phyloP scores from a whole-genome alignment of 2,329 filamentous ascomycete species.

The Penicillium sp. region DNA sequence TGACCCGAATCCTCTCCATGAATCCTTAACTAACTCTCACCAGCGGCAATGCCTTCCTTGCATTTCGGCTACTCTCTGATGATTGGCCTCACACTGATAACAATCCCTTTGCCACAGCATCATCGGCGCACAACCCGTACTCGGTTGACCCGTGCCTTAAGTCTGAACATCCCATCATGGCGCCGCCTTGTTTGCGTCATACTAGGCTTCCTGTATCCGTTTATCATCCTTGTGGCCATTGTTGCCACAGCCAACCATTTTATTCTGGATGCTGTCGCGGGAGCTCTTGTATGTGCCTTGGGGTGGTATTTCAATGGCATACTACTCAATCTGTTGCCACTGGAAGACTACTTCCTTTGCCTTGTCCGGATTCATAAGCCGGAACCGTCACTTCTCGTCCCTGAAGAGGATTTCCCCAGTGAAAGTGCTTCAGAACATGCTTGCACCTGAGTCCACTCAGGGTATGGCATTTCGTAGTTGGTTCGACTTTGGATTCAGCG shows the following conservation, averaged over 20 bases:
- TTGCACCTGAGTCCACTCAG: not conserved
- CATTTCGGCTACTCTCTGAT: constrained; percentile 74
- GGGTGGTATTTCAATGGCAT: constrained; percentile 58
- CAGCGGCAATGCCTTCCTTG: constrained; percentile 70
- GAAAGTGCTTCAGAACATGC: constrained; percentile 8
- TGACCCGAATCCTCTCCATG: not conserved
- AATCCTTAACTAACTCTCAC: not conserved
- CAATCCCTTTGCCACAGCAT: constrained; percentile 59
- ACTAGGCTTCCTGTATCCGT: constrained; percentile 62
- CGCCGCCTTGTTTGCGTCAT: constrained; percentile 50
- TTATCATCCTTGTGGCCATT: constrained; percentile 64
- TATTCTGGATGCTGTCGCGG: constrained; percentile 68
- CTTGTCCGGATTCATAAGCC: constrained; percentile 65
- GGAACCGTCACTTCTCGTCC: constrained; percentile 22
- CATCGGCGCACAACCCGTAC: constrained; percentile 44
- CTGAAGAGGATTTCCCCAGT: constrained; percentile 5
- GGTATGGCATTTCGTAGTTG: not conserved
- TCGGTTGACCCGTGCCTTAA: constrained; percentile 34
- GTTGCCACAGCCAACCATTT: constrained; percentile 71
- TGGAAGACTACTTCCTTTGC: constrained; percentile 68
- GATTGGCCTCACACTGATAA: constrained; percentile 66
- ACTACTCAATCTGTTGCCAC: constrained; percentile 60
- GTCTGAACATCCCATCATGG: constrained; percentile 47
- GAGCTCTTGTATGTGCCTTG: constrained; percentile 61
- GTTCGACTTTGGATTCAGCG: not conserved